A percentile compares a stretch with the other conserved stretches of the same genome.
phyloP scores from a whole-genome alignment of 805 yeast species.

The Yarrowia bubula region DNA sequence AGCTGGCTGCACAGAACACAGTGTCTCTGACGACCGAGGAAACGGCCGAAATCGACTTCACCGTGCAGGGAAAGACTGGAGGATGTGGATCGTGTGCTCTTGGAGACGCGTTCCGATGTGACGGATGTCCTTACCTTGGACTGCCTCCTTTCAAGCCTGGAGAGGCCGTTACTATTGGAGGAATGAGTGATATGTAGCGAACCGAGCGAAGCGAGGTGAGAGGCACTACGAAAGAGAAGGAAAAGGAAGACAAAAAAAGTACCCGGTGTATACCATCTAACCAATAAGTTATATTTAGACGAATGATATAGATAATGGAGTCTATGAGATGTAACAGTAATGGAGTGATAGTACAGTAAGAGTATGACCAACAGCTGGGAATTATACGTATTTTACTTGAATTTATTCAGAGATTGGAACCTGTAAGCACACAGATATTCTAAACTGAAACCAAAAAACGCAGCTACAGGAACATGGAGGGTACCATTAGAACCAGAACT shows the following conservation, averaged over 20 bases:
- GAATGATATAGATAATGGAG: not conserved
- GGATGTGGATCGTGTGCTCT: slow-evolving; percentile 97
- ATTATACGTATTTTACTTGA: too few species aligned
- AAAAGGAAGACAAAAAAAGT: not conserved
- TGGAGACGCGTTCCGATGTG: slow-evolving; percentile 98
- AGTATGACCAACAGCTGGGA: too few species aligned
- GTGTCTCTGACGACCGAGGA: slow-evolving; percentile 63
- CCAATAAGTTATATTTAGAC: not conserved
- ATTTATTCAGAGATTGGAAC: too few species aligned
- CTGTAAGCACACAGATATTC: too few species aligned
- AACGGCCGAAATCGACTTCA: slow-evolving; percentile 87
- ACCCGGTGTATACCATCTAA: not conserved
- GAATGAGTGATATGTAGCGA: slow-evolving; percentile 31
- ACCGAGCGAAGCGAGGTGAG: not conserved
- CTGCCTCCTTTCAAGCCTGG: slow-evolving; percentile 99
- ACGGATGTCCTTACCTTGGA: slow-evolving; percentile 96
- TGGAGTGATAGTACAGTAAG: too few species aligned
- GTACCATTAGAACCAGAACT: too few species aligned
- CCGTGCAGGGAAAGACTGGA: slow-evolving; percentile 94
- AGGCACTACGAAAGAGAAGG: too few species aligned
- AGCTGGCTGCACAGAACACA: slow-evolving; percentile 50
- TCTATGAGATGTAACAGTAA: too few species aligned
- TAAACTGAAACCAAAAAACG: too few species aligned
- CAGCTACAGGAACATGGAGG: too few species aligned
- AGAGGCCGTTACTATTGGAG: slow-evolving; percentile 71